phyloP scores from a whole-genome alignment of 139 green algal genomes.

The Micractinium conductrix region DNA sequence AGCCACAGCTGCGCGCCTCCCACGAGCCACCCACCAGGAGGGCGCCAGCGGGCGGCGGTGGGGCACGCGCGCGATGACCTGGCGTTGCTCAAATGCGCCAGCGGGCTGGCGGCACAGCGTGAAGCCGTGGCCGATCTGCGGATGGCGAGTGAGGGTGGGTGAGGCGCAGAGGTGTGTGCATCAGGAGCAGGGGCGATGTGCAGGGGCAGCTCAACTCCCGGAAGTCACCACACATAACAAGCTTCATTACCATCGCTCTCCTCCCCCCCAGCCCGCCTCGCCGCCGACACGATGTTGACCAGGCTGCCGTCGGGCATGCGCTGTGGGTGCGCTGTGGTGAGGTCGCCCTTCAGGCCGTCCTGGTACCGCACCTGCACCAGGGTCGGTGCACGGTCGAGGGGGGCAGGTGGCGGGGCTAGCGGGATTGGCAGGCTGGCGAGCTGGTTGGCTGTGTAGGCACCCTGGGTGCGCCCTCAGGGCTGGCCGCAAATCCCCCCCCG shows the following conservation, averaged over 20 bases:
- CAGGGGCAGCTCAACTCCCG: too few relatives aligned
- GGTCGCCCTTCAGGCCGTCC: slow-evolving; percentile 59
- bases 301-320: slow-evolving; percentile 58
- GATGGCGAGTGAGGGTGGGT: not conserved
- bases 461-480: too few relatives aligned
- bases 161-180: too few relatives aligned
- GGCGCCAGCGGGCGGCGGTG: slow-evolving; percentile 49
- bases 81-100: slow-evolving; percentile 30
- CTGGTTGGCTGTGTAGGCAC: too few relatives aligned
- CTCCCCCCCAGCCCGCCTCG: slow-evolving; percentile 26
- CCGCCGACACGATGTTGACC: slow-evolving; percentile 71
- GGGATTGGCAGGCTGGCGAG: too few relatives aligned
- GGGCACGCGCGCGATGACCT: slow-evolving; percentile 50
- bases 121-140: slow-evolving; percentile 36
- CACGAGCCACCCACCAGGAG: too few relatives aligned
- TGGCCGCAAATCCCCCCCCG: too few relatives aligned
- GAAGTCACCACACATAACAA: too few relatives aligned
- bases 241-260: too few relatives aligned
- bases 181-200: not conserved
- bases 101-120: slow-evolving; percentile 34
- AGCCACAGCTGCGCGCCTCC: too few relatives aligned
- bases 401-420: too few relatives aligned
- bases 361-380: slow-evolving; percentile 36
- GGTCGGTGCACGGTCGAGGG: too few relatives aligned
- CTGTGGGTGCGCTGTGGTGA: slow-evolving; percentile 78